Base-by-base conservation (phyloP, 257 asterid genomes). In the Solanum megistacrolobum region DNA sequence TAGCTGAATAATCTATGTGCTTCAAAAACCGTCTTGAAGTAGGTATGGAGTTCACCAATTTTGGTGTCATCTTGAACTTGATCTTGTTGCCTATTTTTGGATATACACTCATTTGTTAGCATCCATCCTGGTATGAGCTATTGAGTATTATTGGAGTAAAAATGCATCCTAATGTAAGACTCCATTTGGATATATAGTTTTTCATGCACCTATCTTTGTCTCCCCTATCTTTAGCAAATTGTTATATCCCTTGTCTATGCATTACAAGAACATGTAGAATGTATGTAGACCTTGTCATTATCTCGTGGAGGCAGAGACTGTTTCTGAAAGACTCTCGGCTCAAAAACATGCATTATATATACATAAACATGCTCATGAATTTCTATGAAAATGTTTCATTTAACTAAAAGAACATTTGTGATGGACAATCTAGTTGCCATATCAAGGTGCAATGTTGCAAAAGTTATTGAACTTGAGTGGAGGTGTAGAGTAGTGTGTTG, bases 401-500 rank as follows among this genome's bases (percentile, higher is more conserved):
- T 60, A 60, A 60, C 29, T 21, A 21, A 1, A 60, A 21, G 5
- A 60, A 48, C 8, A 48, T 16, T 48, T 48, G 60, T 48, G 21
- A 5, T 12, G 52, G 52, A 43, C 9, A 0, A 2, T 79, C 55
- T 79, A 48, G 41, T 0, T 14, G 16, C 11, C 41, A 48, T 48
- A 81, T 81, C 69, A 81, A 48, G 43, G 41, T 48, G 43, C 87
- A 65, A 58, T 52, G 48, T 84, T 60, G 82, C 91, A 90, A 38
- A 91, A 86, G 88, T 86, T 91, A 74, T 82, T 38, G 23, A 92
- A 89, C 71, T 87, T 46, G 5, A 89, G 13, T 25, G 92, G 92
- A 58, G 96, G 94, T 3, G 91, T 88, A 29, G 94, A 93, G 58
- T 90, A 93, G 2, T 39, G 43, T 27, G 89, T 58, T 7, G 94